phyloP scores from a whole-genome alignment of 352 stramenopile genomes.

The Globisporangium splendens region DNA sequence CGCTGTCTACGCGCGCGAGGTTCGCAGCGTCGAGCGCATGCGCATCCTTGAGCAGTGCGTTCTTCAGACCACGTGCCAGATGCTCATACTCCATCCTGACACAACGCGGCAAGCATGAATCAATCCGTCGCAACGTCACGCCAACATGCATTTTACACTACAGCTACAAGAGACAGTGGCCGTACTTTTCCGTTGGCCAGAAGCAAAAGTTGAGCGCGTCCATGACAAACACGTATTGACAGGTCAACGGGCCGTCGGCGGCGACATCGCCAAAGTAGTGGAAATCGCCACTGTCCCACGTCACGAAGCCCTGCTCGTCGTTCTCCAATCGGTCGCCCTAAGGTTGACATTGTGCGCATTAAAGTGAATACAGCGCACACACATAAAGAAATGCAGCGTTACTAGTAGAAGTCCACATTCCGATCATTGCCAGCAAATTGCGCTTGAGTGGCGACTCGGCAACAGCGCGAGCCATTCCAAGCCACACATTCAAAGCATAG shows the following conservation, averaged over 20 bases:
- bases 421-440: too few species aligned
- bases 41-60: constrained; percentile 49
- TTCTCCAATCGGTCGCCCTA: constrained; percentile 31
- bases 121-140: background rate
- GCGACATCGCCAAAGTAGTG: constrained; percentile 80
- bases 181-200: constrained; percentile 72
- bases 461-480: background rate
- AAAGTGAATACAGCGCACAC: background rate
- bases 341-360: too few species aligned
- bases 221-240: constrained; percentile 86
- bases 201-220: constrained; percentile 92
- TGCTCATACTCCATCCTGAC: constrained; percentile 87
- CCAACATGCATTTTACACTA: too few species aligned
- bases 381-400: background rate
- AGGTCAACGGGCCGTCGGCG: constrained; percentile 66
- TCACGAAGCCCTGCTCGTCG: constrained; percentile 40
- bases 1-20: constrained; percentile 36
- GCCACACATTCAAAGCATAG: background rate
- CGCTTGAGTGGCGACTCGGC: too few species aligned
- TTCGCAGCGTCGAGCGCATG: constrained; percentile 51
- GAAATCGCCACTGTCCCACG: constrained; percentile 79
- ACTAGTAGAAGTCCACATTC: too few species aligned
- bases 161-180: too few species aligned
- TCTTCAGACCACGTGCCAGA: constrained; percentile 69
- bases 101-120: background rate